Conservation (phyloP, 306 rosid genomes). For the Rosa lucieae region DNA sequence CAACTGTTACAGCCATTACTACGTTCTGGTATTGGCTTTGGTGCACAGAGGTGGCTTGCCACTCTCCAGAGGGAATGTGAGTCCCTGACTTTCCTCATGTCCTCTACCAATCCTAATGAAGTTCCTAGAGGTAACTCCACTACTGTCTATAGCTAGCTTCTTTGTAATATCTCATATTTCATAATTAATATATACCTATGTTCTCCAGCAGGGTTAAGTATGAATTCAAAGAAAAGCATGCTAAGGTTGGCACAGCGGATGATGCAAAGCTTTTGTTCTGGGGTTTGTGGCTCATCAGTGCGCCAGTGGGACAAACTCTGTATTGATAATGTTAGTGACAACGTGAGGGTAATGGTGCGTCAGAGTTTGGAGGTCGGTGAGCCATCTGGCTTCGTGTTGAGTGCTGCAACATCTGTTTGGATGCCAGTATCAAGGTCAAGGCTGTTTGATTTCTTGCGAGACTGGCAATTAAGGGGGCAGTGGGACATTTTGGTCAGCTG, state of each 20-base stretch:
- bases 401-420: conserved; percentile 86
- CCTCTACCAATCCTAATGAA: conserved; percentile 48
- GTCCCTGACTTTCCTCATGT: conserved; percentile 47
- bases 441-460: conserved; percentile 61
- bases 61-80: conserved; percentile 81
- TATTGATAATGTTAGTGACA: conserved; percentile 44
- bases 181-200: neutral
- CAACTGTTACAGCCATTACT: conserved; percentile 55
- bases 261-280: conserved; percentile 67
- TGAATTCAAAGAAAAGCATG: conserved; percentile 51
- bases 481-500: conserved; percentile 69
- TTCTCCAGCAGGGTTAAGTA: conserved; percentile 41
- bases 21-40: conserved; percentile 67
- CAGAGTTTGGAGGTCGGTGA: conserved; percentile 49
- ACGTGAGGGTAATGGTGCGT: conserved; percentile 59
- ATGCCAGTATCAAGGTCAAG: conserved; percentile 54
- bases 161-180: conserved; percentile 10
- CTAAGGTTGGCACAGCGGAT: conserved; percentile 71
- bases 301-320: conserved; percentile 60
- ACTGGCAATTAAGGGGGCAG: conserved; percentile 48
- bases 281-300: conserved; percentile 54
- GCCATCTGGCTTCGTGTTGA: conserved; percentile 58
- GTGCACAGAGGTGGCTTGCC: conserved; percentile 86
- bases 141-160: neutral
- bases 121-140: conserved; percentile 50